Evolutionary conservation across 495 filamentous ascomycete species (phyloP).

Genomic region (Penicillium coffeae): DNA sequence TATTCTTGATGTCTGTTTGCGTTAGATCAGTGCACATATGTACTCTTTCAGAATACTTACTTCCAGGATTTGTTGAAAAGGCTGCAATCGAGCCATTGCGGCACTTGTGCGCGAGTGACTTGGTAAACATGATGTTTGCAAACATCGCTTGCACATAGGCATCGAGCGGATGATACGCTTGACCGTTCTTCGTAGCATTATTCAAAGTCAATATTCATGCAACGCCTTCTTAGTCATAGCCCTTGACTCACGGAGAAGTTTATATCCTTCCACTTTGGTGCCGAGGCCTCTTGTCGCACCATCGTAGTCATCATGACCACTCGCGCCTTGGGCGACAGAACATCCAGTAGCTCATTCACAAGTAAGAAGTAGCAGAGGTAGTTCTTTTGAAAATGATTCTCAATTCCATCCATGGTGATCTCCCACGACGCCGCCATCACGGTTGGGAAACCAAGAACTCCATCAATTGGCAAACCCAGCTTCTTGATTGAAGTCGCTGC

Average conservation of each 20-base stretch:
- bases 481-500: constrained; percentile 14
- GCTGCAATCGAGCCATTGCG: constrained; percentile 10
- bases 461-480: constrained; percentile 17
- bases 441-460: constrained; percentile 17
- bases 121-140: constrained; percentile 24
- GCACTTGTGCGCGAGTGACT: constrained; percentile 12
- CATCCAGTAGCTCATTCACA: constrained; percentile 11
- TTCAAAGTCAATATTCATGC: constrained; percentile 1
- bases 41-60: too few relatives aligned
- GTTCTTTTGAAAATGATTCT: constrained; percentile 25
- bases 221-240: too few relatives aligned
- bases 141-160: constrained; percentile 26
- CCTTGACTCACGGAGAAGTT: constrained; percentile 18
- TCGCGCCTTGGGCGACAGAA: constrained; percentile 5
- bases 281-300: constrained; percentile 16
- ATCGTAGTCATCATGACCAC: constrained; percentile 21
- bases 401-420: constrained; percentile 17
- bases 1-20: constrained; percentile 17
- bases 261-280: constrained; percentile 19
- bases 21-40: too few relatives aligned
- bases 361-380: constrained; percentile 24
- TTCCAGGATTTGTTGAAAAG: constrained; percentile 23
- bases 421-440: constrained; percentile 18
- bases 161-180: constrained; percentile 22
- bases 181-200: constrained; percentile 10